These are phyloP conservation scores for Amylocystis lapponica DNA, from an alignment of 768 basidiomycete species.

Conservation along the genomic window DNA sequence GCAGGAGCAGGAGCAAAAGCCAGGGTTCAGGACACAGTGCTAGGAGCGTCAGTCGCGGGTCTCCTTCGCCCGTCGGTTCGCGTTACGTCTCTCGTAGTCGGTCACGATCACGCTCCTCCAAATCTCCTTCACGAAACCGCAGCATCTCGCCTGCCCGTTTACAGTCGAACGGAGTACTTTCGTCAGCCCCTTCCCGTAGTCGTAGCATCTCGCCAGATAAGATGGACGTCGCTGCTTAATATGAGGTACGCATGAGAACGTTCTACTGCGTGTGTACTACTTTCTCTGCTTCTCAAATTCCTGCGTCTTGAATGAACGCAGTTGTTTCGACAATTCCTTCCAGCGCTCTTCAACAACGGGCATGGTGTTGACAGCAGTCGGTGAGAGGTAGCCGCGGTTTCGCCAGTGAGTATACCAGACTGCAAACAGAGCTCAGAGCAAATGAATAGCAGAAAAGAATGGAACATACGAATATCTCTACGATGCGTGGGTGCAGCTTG, in stretches of 20 bases:
- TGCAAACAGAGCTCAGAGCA: conserved; percentile 22
- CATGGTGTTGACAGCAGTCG: conserved; percentile 47
- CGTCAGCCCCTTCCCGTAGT: conserved; percentile 27
- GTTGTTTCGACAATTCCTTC: conserved; percentile 56
- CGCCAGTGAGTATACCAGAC: conserved; percentile 74
- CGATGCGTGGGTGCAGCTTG: conserved; percentile 82
- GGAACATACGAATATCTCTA: conserved; percentile 19
- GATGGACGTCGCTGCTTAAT: conserved; percentile 3
- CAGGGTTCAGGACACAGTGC: conserved; percentile 20
- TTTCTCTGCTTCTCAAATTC: conserved; percentile 32
- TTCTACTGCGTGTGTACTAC: conserved; percentile 31
- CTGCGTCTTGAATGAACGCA: conserved; percentile 46
- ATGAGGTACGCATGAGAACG: background rate
- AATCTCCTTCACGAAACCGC: conserved; percentile 45
- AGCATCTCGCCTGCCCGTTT: conserved; percentile 54
- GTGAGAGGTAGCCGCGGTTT: conserved; percentile 74
- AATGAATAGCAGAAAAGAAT: conserved; percentile 1
- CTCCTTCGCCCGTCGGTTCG: conserved; percentile 42
- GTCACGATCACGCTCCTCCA: conserved; percentile 45
- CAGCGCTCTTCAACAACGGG: conserved; percentile 69
- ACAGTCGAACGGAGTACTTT: conserved; percentile 11
- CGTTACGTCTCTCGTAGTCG: conserved; percentile 66
- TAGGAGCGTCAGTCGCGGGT: conserved; percentile 18
- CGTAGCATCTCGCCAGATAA: conserved; percentile 28
- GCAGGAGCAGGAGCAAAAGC: conserved; percentile 22